A percentile compares a stretch with the other conserved stretches of the same genome.
These are phyloP conservation scores for Neonectria coccinea DNA, from an alignment of 2,329 filamentous ascomycete species.

Conservation along the genomic window DNA sequence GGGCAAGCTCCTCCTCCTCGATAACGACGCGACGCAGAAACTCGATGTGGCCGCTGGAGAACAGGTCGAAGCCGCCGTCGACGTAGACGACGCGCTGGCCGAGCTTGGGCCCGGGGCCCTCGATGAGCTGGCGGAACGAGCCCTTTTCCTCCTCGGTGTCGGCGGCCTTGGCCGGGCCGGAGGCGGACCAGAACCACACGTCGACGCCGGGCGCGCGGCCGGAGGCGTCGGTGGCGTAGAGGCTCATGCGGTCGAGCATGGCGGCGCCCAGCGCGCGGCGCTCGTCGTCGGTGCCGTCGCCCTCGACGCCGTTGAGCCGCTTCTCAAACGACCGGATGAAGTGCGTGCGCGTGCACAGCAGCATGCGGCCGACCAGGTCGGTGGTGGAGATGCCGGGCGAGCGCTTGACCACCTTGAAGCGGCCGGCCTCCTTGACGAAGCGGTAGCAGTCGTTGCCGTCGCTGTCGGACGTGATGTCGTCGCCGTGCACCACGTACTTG, in stretches of 20 bases:
- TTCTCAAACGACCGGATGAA: conserved; percentile 86
- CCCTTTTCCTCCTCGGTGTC: conserved; percentile 70
- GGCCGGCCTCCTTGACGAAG: conserved; percentile 91
- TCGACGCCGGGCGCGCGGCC: conserved; percentile 82
- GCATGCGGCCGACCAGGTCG: conserved; percentile 97
- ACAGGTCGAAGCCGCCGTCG: conserved; percentile 95
- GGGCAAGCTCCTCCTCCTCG: conserved; percentile 77
- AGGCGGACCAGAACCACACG: conserved; percentile 85
- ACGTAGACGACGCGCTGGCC: conserved; percentile 94
- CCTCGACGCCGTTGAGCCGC: conserved; percentile 77
- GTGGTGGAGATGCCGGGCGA: conserved; percentile 98
- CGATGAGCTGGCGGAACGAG: conserved; percentile 74
- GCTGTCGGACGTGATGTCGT: conserved; percentile 96
- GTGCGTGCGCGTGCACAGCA: conserved; percentile 93
- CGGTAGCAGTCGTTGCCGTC: conserved; percentile 96
- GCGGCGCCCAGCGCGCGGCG: conserved; percentile 70
- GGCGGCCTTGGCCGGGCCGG: conserved; percentile 59
- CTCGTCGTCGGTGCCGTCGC: conserved; percentile 76
- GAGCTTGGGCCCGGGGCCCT: conserved; percentile 76
- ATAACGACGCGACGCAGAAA: conserved; percentile 84
- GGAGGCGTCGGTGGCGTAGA: conserved; percentile 89
- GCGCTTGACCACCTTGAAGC: conserved; percentile 96
- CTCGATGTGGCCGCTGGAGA: conserved; percentile 96
- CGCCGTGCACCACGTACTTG: conserved; percentile 94
- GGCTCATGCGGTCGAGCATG: conserved; percentile 81